Evolutionary conservation across 1,284 basidiomycete species (phyloP).

Genomic region (Cryptococcus hybrid): DNA sequence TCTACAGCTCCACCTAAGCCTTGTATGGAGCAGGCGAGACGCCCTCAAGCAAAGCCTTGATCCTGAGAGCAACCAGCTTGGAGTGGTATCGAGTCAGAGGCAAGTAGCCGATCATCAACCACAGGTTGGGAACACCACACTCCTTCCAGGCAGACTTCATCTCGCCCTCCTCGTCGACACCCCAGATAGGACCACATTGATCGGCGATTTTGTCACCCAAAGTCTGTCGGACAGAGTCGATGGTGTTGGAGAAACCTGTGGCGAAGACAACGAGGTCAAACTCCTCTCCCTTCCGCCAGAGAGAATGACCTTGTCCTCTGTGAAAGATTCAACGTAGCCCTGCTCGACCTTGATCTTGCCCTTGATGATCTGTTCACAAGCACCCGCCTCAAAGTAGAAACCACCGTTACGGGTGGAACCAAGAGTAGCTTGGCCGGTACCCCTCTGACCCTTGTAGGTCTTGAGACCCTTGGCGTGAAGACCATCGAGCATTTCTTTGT

Average conservation of each 20-base stretch:
- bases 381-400: conserved; percentile 42
- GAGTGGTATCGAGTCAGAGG: conserved; percentile 27
- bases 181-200: conserved; percentile 57
- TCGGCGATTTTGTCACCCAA: conserved; percentile 56
- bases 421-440: conserved; percentile 20
- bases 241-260: conserved; percentile 56
- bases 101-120: conserved; percentile 58
- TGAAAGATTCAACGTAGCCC: conserved; percentile 29
- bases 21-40: conserved; percentile 19
- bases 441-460: conserved; percentile 29
- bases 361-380: conserved; percentile 36
- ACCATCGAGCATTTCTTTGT: conserved; percentile 55
- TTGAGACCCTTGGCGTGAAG: conserved; percentile 47
- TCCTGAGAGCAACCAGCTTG: conserved; percentile 21
- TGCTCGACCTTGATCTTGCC: conserved; percentile 36
- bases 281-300: conserved; percentile 50
- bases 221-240: conserved; percentile 45
- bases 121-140: conserved; percentile 56
- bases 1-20: conserved; percentile 4
- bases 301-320: conserved; percentile 18
- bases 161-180: conserved; percentile 61
- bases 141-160: conserved; percentile 56
- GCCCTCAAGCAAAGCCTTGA: conserved; percentile 31
- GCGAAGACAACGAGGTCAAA: conserved; percentile 68
- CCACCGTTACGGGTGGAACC: conserved; percentile 30